phyloP scores from a whole-genome alignment of 1,284 basidiomycete species.

The Rhodofomes roseus region DNA sequence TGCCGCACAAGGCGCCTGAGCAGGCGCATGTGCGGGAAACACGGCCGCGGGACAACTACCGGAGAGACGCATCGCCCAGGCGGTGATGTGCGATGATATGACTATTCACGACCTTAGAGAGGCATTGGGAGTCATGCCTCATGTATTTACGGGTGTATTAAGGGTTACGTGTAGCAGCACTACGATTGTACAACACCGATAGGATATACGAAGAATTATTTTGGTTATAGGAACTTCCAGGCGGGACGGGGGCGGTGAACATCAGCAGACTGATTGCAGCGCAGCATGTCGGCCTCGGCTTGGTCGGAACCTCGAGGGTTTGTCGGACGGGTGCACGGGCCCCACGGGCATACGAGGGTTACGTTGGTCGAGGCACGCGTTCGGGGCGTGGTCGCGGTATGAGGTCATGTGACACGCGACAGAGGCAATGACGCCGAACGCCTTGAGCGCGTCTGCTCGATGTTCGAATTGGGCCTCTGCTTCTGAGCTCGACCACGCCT shows the following conservation, averaged over 20 bases:
- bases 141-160: constrained; percentile 11
- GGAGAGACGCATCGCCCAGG: constrained; percentile 43
- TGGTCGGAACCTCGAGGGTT: neutral
- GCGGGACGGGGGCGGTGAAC: neutral
- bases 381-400: neutral
- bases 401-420: constrained; percentile 4
- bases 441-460: neutral
- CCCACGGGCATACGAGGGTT: neutral
- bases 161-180: constrained; percentile 7
- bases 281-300: neutral
- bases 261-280: neutral
- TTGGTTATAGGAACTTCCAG: neutral
- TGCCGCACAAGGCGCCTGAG: constrained; percentile 31
- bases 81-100: constrained; percentile 32
- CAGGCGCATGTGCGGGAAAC: constrained; percentile 29
- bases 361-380: constrained; percentile 1
- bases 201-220: neutral
- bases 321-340: neutral
- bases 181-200: constrained; percentile 8
- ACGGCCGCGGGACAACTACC: constrained; percentile 33
- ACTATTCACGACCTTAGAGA: constrained; percentile 14
- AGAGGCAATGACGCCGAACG: neutral
- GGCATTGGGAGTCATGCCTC: constrained; percentile 7
- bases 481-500: neutral
- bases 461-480: constrained; percentile 1